These are phyloP conservation scores for Candida boidinii DNA, from an alignment of 805 yeast genomes.

Conservation along the genomic window DNA sequence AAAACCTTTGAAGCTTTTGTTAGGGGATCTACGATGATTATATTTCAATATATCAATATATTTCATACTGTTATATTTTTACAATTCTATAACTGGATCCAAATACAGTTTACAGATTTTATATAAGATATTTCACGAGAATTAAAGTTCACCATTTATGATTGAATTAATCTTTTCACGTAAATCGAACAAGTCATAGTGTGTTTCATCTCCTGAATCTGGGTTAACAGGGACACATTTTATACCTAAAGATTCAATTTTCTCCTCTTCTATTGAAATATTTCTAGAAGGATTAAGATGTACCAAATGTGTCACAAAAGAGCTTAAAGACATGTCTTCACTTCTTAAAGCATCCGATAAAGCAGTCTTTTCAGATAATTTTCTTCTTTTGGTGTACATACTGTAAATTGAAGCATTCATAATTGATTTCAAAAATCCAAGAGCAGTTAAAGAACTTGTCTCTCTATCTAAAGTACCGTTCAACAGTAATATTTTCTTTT, in stretches of 20 bases:
- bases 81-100: too few relatives aligned
- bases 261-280: conserved; percentile 37
- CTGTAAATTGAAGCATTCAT: conserved; percentile 51
- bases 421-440: conserved; percentile 48
- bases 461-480: conserved; percentile 79
- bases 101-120: too few relatives aligned
- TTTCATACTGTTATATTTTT: too few relatives aligned
- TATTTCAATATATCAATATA: too few relatives aligned
- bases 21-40: too few relatives aligned
- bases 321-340: neutral
- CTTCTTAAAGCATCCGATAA: conserved; percentile 24
- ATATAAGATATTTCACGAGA: too few relatives aligned
- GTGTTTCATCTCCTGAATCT: too few relatives aligned
- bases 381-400: conserved; percentile 15
- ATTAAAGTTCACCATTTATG: too few relatives aligned
- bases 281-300: conserved; percentile 40
- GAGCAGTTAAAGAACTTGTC: conserved; percentile 58
- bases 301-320: conserved; percentile 56
- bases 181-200: too few relatives aligned
- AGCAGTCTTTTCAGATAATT: conserved; percentile 3
- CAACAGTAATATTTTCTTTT: conserved; percentile 51
- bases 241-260: conserved; percentile 35
- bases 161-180: too few relatives aligned
- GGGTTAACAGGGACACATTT: conserved; percentile 33
- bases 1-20: too few relatives aligned